phyloP scores from a whole-genome alignment of 2,329 filamentous ascomycete genomes.

The Trichoderma sp. region DNA sequence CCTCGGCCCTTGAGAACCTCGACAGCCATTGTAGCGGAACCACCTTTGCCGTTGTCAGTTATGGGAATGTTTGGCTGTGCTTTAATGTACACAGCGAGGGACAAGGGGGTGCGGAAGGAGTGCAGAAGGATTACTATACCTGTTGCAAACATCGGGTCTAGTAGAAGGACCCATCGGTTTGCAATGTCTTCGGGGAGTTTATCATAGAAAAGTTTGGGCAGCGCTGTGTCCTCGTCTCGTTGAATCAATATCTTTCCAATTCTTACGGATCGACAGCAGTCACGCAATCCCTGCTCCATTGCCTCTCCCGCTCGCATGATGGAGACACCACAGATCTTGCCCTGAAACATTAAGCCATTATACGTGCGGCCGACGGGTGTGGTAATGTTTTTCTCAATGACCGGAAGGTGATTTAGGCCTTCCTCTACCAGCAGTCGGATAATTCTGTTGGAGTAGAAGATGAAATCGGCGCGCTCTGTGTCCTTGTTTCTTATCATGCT shows the following conservation, averaged over 20 bases:
- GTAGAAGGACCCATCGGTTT: constrained; percentile 84
- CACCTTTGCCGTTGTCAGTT: constrained; percentile 53
- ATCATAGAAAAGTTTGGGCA: constrained; percentile 94
- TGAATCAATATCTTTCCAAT: constrained; percentile 99
- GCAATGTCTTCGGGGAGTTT: constrained; percentile 94
- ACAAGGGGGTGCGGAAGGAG: not conserved
- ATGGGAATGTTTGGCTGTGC: not conserved
- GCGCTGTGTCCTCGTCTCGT: constrained; percentile 88
- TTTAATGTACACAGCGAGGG: not conserved
- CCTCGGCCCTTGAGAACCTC: constrained; percentile 86
- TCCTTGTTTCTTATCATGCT: constrained; percentile 94
- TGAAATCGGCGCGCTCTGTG: constrained; percentile 92
- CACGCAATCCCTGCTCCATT: constrained; percentile 94
- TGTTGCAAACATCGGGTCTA: constrained; percentile 99
- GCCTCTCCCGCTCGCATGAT: constrained; percentile 98
- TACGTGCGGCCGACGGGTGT: constrained; percentile 89
- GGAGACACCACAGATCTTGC: constrained; percentile 96
- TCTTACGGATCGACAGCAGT: constrained; percentile 95
- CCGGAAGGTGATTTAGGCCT: constrained; percentile 92
- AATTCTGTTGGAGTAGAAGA: constrained; percentile 98
- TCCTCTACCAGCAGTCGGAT: constrained; percentile 96
- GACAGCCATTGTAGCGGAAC: constrained; percentile 94
- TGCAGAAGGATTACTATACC: constrained; percentile 54
- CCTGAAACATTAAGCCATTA: constrained; percentile 89
- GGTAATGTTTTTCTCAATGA: constrained; percentile 82